Evolutionary conservation across 2,329 filamentous ascomycete genomes (phyloP), one percentile per base, ranked within the genome.

Genomic region (Chrysoporthe cubensis): DNA sequence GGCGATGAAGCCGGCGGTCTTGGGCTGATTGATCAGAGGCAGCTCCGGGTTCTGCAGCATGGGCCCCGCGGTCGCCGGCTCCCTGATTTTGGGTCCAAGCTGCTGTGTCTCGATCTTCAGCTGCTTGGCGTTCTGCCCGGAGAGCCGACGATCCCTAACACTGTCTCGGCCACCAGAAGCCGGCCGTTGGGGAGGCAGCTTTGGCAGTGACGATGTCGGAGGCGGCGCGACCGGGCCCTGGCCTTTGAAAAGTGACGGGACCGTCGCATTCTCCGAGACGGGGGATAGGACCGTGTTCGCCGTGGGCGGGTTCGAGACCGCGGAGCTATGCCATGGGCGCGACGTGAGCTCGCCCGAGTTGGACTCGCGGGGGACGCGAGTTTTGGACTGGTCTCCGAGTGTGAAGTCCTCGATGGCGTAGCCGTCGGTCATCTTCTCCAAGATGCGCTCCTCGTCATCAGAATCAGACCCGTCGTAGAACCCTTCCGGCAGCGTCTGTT

Each of bases 401-500:
- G 92, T 86, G 75, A 96, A 96, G 66, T 94, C 91, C 66, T 95
- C 92, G 74, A 96, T 89, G 65, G 90, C 87, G 77, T 94, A 95
- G 64, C 91, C 93, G 71, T 87, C 88, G 0, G 92, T 94, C 86
- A 98, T 93, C 76, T 97, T 93, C 70, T 97, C 95, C 61, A 97
- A 79, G 64, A 94, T 85, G 44, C 90, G 85, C 75, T 94, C 91
- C 75, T 94, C 92, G 66, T 94, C 90, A 2, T 88, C 88, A 0
- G 87, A 88, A 42, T 88, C 88, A 69, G 86, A 83, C 11, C 87
- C 89, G 26, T 89, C 84, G 72, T 91, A 90, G 68, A 88, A 87
- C 63, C 88, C 88, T 42, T 87, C 86, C 18, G 82, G 75, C 26
- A 71, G 62, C 50, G 68, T 71, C n/a, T 71, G 48, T 64, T 66